Evolutionary conservation across 2,329 filamentous ascomycete species (phyloP), one percentile per base, ranked within the genome.

Genomic region (Escovopsis sp.): DNA sequence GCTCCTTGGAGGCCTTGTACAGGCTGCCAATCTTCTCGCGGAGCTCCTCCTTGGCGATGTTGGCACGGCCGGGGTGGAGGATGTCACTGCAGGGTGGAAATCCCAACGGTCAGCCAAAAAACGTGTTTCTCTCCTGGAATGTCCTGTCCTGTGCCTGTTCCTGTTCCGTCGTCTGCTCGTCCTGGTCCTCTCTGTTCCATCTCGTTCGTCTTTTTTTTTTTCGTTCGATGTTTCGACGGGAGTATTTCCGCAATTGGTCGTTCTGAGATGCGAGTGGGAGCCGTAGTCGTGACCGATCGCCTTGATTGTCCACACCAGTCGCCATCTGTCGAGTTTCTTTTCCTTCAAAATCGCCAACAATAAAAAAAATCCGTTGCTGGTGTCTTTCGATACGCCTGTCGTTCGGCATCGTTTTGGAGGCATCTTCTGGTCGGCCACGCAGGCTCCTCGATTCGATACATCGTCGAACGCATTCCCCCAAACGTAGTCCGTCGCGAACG

Each of bases 11-110:
- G 68, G 86, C 82, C 82, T 96, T 96, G 87, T 98, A 98, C 60
- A 96, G 76, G 69, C 83, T 77, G 63, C 83, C 79, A 60, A 98
- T 81, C 79, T 95, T 96, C 64, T 78, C 76, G 60, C 88, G 86
- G 72, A 98, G 88, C 70, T 96, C 88, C 63, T 94, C 86, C 80
- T 96, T 96, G 76, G 86, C 87, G 74, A 98, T 91, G 75, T 95
- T 95, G 72, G 91, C 74, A 62, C 87, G 87, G 78, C 84, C 84
- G 68, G 91, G 91, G 81, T 98, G 91, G 70, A 98, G 89, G 74
- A 98, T 88, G 70, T 98, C 91, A 77, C 91, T 98, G 67, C 44
- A 40, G 35, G 39, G 48, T 47, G 47, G 42, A 48, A 6, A 20
- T 4, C 6, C 41, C 45, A 47, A 30, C 8, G 25, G 32, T 45